phyloP scores from a whole-genome alignment of 352 stramenopile species.

The Globisporangium cederbergense region DNA sequence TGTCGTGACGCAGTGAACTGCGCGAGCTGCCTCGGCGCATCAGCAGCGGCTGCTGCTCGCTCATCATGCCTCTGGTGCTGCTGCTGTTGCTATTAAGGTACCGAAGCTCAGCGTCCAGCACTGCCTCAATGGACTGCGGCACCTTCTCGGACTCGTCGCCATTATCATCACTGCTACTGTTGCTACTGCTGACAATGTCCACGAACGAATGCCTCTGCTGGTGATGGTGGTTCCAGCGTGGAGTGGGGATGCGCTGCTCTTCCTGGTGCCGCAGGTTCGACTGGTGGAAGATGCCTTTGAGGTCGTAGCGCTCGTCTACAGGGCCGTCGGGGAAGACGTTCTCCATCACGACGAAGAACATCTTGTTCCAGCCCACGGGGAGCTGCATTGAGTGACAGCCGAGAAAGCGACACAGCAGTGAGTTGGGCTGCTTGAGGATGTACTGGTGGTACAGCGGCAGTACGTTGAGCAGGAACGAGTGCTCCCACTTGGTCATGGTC shows the following conservation, averaged over 20 bases:
- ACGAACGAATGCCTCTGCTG: neutral
- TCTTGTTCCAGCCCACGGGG: constrained; percentile 87
- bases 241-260: constrained; percentile 28
- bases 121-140: constrained; percentile 13
- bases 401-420: constrained; percentile 76
- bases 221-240: constrained; percentile 25
- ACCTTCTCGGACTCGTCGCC: constrained; percentile 15
- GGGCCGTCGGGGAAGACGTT: constrained; percentile 80
- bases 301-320: constrained; percentile 78
- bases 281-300: constrained; percentile 82
- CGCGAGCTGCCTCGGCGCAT: constrained; percentile 51
- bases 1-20: constrained; percentile 68
- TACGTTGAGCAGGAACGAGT: constrained; percentile 79
- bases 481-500: constrained; percentile 87
- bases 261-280: constrained; percentile 48
- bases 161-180: constrained; percentile 25
- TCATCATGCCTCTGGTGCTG: neutral
- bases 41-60: constrained; percentile 55
- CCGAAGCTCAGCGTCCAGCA: constrained; percentile 29
- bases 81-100: constrained; percentile 26
- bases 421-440: constrained; percentile 76
- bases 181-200: constrained; percentile 12
- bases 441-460: constrained; percentile 85
- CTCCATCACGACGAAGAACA: constrained; percentile 90
- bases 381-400: constrained; percentile 88